Evolutionary conservation across 2,329 filamentous ascomycete species (phyloP), one percentile per base, ranked within the genome.

Genomic region (Rhynchosporium graminicola): DNA sequence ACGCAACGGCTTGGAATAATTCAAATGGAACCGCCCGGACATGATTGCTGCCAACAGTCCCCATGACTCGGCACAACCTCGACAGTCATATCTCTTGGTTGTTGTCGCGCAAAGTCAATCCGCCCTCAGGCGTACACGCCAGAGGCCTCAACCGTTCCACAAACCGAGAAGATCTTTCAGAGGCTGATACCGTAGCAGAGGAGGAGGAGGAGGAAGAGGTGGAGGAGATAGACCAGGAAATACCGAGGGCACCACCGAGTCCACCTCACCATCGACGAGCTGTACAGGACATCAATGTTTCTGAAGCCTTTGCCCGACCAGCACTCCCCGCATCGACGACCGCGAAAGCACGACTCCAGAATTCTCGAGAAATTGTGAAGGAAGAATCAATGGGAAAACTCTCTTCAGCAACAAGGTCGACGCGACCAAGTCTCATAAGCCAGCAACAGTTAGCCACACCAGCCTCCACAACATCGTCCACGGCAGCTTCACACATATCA

Each of bases 21-120:
- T 63, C 66, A 63, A 68, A 72, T 73, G 68, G 70, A 66, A 57
- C 48, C 46, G 42, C 54, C 36, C 58, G 47, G 65, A 60, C 52
- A 63, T 64, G 48, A 57, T 59, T 60, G 62, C 61, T 51, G 55
- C 62, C 66, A 31, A 59, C 62, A 60, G 60, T 64, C 71, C 70
- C 68, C 67, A 75, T 75, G 73, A 75, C 73, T 73, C 69, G 70
- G 63, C 68, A 75, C 67, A 75, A 75, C 67, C 70, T 75, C 47
- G 65, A 69, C 64, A 60, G 47, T 67, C 73, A 75, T 58, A 71
- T 74, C 63, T 69, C 71, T 61, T 75, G 73, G 73, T 70, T 75
- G 59, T 67, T 74, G 57, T 67, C 69, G 47, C 65, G 65, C 57
- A 62, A 69, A 68, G 66, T 71, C 59, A 67, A 67, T 69, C 65